Percentiles rank a stretch among this genome's conserved stretches.
These are phyloP conservation scores for Phytophthora citricola DNA, from an alignment of 352 stramenopile species.

Conservation along the genomic window DNA sequence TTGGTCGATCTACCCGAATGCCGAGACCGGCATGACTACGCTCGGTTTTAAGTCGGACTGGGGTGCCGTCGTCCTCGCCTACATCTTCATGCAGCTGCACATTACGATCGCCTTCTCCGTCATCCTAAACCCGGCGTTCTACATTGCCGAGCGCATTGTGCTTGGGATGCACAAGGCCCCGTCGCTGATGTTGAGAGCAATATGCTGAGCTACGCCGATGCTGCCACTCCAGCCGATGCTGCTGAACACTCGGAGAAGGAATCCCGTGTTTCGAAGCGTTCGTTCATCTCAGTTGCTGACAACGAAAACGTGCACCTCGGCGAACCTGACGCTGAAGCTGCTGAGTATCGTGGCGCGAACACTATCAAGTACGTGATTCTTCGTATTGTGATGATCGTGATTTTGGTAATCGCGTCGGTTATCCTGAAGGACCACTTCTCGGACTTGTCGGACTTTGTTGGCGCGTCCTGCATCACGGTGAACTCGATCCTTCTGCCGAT, in stretches of 20 bases:
- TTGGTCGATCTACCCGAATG: conserved; percentile 54
- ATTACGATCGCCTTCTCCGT: conserved; percentile 63
- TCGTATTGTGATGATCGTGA: conserved; percentile 39
- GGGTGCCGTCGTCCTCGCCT: conserved; percentile 52
- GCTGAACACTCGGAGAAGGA: conserved; percentile 25
- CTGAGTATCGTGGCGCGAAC: conserved; percentile 46
- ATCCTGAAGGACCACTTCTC: conserved; percentile 54
- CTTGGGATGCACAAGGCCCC: conserved; percentile 54
- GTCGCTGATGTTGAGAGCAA: conserved; percentile 39
- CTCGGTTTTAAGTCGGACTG: conserved; percentile 49
- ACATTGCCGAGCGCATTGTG: conserved; percentile 55
- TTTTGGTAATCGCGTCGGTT: conserved; percentile 46
- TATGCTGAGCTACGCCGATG: conserved; percentile 25
- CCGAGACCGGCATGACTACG: conserved; percentile 28
- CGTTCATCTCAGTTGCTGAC: conserved; percentile 50
- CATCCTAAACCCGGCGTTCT: conserved; percentile 58
- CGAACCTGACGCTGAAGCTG: conserved; percentile 20
- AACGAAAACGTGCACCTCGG: conserved; percentile 37
- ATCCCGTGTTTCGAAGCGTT: conserved; percentile 38
- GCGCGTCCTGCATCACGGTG: conserved; percentile 49
- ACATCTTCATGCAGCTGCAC: conserved; percentile 66
- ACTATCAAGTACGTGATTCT: conserved; percentile 49
- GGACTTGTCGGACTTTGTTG: conserved; percentile 50
- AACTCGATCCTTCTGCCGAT: conserved; percentile 59
- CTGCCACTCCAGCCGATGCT: conserved; percentile 15